Evolutionary conservation across 108 stramenopile genomes (phyloP).

Genomic region (Discostella stelligeroides): DNA sequence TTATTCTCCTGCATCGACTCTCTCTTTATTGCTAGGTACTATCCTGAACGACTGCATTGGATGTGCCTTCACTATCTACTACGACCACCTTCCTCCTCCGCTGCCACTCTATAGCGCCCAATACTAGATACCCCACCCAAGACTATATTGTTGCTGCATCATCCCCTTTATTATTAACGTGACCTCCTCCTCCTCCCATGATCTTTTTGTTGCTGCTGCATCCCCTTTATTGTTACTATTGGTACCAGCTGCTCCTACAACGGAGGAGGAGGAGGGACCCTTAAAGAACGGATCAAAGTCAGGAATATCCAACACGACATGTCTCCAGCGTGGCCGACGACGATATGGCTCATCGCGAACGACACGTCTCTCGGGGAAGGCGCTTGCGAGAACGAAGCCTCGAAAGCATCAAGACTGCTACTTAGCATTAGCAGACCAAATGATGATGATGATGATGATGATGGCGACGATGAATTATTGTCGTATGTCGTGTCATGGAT

Average conservation of each 20-base stretch:
- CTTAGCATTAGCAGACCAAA: slow-evolving; percentile 6
- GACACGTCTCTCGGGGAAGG: slow-evolving; percentile 66
- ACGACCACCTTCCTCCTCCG: background rate
- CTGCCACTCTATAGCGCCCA: too few species aligned
- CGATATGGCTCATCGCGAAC: slow-evolving; percentile 42
- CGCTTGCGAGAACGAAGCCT: slow-evolving; percentile 75
- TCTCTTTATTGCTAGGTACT: background rate
- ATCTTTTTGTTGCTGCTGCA: too few species aligned
- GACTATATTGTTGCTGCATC: background rate
- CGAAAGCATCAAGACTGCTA: slow-evolving; percentile 84
- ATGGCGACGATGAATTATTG: too few species aligned
- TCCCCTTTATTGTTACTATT: slow-evolving; percentile 11
- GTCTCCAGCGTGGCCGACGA: slow-evolving; percentile 31
- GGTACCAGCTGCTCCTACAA: slow-evolving; percentile 6
- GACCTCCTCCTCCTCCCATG: too few species aligned
- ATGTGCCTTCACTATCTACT: background rate
- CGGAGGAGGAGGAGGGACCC: slow-evolving; percentile 24
- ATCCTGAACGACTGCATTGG: background rate
- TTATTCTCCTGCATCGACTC: slow-evolving; percentile 1
- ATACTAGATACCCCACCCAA: background rate
- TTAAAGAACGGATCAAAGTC: slow-evolving; percentile 71
- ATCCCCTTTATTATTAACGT: background rate
- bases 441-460: background rate
- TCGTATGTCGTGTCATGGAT: too few species aligned
- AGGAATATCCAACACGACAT: slow-evolving; percentile 47